Conservation (phyloP, 2,329 filamentous ascomycete species). For the Colletotrichum magnum region DNA sequence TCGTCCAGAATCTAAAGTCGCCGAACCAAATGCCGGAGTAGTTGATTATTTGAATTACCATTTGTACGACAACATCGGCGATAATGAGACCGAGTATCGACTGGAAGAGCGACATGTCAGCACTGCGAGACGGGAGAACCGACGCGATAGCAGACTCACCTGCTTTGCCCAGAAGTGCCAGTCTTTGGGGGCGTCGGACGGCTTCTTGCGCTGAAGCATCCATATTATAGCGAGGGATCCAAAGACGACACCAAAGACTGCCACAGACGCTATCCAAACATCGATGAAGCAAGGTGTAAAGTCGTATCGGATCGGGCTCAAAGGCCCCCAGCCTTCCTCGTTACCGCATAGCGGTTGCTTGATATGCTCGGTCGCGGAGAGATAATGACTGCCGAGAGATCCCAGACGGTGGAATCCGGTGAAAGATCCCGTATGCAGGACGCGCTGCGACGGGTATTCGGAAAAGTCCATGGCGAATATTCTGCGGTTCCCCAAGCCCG, state of each 20-base stretch:
- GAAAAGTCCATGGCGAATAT: constrained; percentile 38
- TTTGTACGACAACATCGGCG: constrained; percentile 78
- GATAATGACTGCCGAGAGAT: constrained; percentile 71
- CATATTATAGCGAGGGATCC: constrained; percentile 86
- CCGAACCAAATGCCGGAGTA: constrained; percentile 79
- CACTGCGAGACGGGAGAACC: neutral
- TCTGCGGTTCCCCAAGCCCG: constrained; percentile 32
- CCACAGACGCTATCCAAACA: constrained; percentile 85
- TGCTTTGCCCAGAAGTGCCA: constrained; percentile 96
- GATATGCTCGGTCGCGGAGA: constrained; percentile 63
- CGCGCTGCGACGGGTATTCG: constrained; percentile 57
- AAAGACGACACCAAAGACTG: constrained; percentile 82
- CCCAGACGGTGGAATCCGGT: constrained; percentile 68
- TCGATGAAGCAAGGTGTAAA: constrained; percentile 99
- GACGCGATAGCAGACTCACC: constrained; percentile 64
- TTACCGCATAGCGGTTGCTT: constrained; percentile 88
- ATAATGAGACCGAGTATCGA: constrained; percentile 77
- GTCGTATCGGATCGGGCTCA: constrained; percentile 90
- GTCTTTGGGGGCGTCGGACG: constrained; percentile 80
- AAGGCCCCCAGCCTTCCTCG: constrained; percentile 92
- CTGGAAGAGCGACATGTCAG: constrained; percentile 48
- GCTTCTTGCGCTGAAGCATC: constrained; percentile 78
- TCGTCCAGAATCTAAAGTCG: constrained; percentile 91
- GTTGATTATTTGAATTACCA: constrained; percentile 80
- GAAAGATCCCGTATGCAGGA: constrained; percentile 72